Base-by-base conservation (phyloP, 768 basidiomycete species). In the Boletus eberwhitei region DNA sequence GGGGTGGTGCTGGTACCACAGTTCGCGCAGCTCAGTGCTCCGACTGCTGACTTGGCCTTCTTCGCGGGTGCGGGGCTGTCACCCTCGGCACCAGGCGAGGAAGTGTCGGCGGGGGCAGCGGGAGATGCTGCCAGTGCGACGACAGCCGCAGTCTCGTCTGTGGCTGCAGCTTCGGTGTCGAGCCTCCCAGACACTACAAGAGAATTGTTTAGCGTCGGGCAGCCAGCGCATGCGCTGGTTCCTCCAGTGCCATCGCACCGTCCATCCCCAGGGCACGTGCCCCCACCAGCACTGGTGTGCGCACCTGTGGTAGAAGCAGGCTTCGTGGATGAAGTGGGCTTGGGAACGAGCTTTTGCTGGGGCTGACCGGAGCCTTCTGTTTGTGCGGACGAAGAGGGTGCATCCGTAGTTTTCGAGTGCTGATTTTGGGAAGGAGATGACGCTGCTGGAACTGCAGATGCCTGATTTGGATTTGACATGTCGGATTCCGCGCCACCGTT, bases 211-310 rank as follows among this genome's bases (percentile, higher is more conserved):
- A 85, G 93, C 32, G 96, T 95, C 13, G 97, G 97, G 71, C 97
- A 99, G 42, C 97, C 97, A 59, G 87, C 83, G 72, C 97, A 99
- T 58, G 91, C 87, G 55, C 84, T 84, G 60, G 93, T 86, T 50
- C 97, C 97, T 64, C 97, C 97, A 13, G 92, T 95, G 60, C 97
- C 97, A 74, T 99, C 93, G 74, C 97, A 99, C 62, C 91, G 83
- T 34, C 97, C 97, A 74, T 98, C 97, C 53, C 97, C 97, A 4
- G 97, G 97, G 73, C 97, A 99, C n/a, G 95, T 95, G 58, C 89
- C 88, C 32, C 69, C 68, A 53, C 63, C 55, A 66, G 58, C 48
- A 51, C 55, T 64, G 62, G 59, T 52, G 62, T 63, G 73, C 60
- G 66, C 67, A 60, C 74, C 67, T 60, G 68, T 62, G 50, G 57